Base-by-base conservation (phyloP, 2,329 filamentous ascomycete species). In the Phialophora macrospora region DNA sequence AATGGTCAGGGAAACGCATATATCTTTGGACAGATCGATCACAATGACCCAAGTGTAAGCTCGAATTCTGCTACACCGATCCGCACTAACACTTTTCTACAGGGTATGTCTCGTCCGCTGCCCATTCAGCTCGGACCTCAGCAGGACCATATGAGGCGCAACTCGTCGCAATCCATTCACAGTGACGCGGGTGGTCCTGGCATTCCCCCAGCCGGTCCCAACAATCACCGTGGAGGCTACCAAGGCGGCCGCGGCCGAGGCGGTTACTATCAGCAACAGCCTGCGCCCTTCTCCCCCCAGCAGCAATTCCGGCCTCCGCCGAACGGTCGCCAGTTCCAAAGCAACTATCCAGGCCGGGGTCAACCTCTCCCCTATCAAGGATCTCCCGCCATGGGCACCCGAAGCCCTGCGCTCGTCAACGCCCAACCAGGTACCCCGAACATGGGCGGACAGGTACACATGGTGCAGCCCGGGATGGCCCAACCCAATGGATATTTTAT, bases 121-220 rank as follows among this genome's bases (percentile, higher is more conserved):
- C 84, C 87, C 66, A 85, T 85, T 71, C 84, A 85, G 66, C 82
- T 85, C 70, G 82, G 84, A 66, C 82, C 88, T 72, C 85, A 84
- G 66, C 80, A 86, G 62, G 90, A 90, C 74, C 93, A 98, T 79
- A 86, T 92, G 73, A 90, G 94, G 74, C 90, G 92, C 72, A 90
- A 94, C 76, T 97, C 94, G 32, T 90, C 90, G 44, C 92, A 95
- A 75, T 96, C 92, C 24, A 85, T 88, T 70, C 90, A 94, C 77
- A 87, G 87, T 76, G 90, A 93, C 70, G 85, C 89, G 78, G 86
- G 84, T 77, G 87, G 85, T 75, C 85, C 86, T 75, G 80, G 79
- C 73, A 79, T 82, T 76, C 81, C 78, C 67, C 78, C 80, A 70
- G 83, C 82, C 65, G 46, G 58, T 22, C 32, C 58, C 48, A 41